phyloP scores from a whole-genome alignment of 805 yeast genomes.

The Barnettozyma botsteinii region DNA sequence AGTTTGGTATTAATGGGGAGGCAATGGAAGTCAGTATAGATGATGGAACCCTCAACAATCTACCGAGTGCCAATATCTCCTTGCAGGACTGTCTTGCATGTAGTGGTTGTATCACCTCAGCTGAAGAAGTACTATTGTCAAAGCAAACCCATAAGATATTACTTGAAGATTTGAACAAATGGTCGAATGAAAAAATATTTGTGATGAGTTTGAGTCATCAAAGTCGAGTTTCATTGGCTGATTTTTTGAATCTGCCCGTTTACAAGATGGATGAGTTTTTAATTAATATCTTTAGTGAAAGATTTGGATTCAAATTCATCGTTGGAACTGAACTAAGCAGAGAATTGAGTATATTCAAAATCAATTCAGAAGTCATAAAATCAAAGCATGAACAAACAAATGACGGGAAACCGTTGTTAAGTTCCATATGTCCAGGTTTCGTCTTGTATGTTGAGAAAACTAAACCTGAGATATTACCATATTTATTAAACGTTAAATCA shows the following conservation, averaged over 20 bases:
- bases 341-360: constrained; percentile 50
- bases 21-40: constrained; percentile 66
- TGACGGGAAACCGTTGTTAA: constrained; percentile 29
- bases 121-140: constrained; percentile 90
- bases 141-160: constrained; percentile 85
- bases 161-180: constrained; percentile 46
- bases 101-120: constrained; percentile 93
- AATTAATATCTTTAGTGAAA: constrained; percentile 48
- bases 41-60: constrained; percentile 36
- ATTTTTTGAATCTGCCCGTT: constrained; percentile 50
- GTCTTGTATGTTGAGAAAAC: constrained; percentile 94
- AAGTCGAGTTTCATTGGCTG: constrained; percentile 74
- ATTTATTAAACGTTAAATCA: constrained; percentile 68
- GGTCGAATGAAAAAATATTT: constrained; percentile 37
- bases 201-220: constrained; percentile 85
- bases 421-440: constrained; percentile 93
- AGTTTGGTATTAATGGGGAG: constrained; percentile 50
- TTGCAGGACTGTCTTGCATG: constrained; percentile 94
- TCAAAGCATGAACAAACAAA: constrained; percentile 6
- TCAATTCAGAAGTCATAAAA: constrained; percentile 35
- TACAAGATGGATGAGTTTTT: constrained; percentile 57
- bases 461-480: constrained; percentile 75
- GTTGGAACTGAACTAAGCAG: constrained; percentile 87
- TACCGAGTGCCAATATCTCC: constrained; percentile 81
- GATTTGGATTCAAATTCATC: constrained; percentile 63